Conservation (phyloP, 1,139 yeast genomes). For the Fermentozyma sake region DNA sequence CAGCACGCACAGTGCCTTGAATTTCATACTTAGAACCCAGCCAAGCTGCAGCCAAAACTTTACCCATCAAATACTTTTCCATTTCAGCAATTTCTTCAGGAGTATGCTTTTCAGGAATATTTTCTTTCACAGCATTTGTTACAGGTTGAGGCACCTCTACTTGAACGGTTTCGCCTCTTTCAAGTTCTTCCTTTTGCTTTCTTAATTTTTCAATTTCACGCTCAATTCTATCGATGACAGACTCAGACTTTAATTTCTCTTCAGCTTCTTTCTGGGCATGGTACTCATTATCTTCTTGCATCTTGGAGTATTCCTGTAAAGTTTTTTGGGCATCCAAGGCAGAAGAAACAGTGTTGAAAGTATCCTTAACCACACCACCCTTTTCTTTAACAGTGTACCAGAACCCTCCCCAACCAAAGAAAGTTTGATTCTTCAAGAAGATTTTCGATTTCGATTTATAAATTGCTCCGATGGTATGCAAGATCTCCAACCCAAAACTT, state of each 20-base stretch:
- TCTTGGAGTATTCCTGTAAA: slow-evolving; percentile 72
- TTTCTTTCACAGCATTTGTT: slow-evolving; percentile 6
- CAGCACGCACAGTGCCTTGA: slow-evolving; percentile 81
- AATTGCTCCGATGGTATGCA: slow-evolving; percentile 80
- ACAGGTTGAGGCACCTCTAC: slow-evolving; percentile 2
- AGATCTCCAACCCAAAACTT: slow-evolving; percentile 86
- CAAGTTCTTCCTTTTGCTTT: slow-evolving; percentile 7
- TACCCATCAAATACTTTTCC: slow-evolving; percentile 85
- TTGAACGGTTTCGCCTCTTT: slow-evolving; percentile 5
- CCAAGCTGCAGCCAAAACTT: slow-evolving; percentile 95
- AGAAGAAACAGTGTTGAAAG: slow-evolving; percentile 76
- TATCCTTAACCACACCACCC: slow-evolving; percentile 79
- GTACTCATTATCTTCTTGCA: slow-evolving; percentile 58
- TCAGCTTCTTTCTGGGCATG: slow-evolving; percentile 41
- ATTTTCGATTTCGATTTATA: slow-evolving; percentile 67
- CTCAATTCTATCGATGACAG: slow-evolving; percentile 13
- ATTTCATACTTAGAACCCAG: slow-evolving; percentile 88
- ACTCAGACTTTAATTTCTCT: slow-evolving; percentile 15
- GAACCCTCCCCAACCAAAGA: slow-evolving; percentile 80
- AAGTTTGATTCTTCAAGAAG: slow-evolving; percentile 53
- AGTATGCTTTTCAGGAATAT: slow-evolving; percentile 54
- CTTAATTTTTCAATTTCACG: slow-evolving; percentile 12
- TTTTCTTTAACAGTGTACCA: slow-evolving; percentile 83
- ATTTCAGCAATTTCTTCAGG: slow-evolving; percentile 79
- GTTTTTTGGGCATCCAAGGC: slow-evolving; percentile 91